phyloP scores from a whole-genome alignment of 495 filamentous ascomycete genomes.

The Clavariopsis aquatica region DNA sequence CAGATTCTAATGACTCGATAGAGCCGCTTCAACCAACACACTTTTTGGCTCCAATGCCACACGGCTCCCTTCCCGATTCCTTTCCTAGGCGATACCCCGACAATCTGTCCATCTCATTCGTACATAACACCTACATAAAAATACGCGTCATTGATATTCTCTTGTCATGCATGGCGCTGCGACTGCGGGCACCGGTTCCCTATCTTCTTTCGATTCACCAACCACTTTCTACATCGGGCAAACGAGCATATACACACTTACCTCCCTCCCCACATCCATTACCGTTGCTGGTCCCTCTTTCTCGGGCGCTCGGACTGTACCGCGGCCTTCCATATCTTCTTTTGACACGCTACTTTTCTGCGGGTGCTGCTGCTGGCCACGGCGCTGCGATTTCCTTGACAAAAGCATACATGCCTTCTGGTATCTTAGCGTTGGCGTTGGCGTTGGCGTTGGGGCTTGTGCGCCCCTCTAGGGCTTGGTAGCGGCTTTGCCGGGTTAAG shows the following conservation, averaged over 20 bases:
- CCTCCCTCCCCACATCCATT: background rate
- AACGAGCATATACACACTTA: background rate
- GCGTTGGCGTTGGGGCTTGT: slow-evolving; percentile 25
- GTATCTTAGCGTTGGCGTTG: slow-evolving; percentile 32
- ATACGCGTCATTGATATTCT: slow-evolving; percentile 2
- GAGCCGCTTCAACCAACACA: background rate
- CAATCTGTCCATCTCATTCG: background rate
- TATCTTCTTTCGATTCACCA: too few species aligned
- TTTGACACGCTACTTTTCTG: background rate
- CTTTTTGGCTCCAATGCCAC: background rate
- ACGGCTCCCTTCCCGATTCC: background rate
- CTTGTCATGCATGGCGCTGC: too few species aligned
- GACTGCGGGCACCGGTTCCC: background rate
- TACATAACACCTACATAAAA: background rate
- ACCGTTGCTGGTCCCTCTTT: background rate
- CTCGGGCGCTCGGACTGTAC: background rate
- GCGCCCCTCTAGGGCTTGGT: background rate
- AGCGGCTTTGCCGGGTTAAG: background rate
- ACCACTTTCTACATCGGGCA: background rate
- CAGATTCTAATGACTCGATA: slow-evolving; percentile 33
- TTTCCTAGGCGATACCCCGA: slow-evolving; percentile 18
- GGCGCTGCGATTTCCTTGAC: slow-evolving; percentile 2
- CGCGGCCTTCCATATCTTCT: background rate
- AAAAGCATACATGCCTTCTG: slow-evolving; percentile 17
- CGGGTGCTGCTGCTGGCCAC: background rate